Evolutionary conservation across 345 rosid genomes (phyloP).

Genomic region (Ailanthus altissimus): DNA sequence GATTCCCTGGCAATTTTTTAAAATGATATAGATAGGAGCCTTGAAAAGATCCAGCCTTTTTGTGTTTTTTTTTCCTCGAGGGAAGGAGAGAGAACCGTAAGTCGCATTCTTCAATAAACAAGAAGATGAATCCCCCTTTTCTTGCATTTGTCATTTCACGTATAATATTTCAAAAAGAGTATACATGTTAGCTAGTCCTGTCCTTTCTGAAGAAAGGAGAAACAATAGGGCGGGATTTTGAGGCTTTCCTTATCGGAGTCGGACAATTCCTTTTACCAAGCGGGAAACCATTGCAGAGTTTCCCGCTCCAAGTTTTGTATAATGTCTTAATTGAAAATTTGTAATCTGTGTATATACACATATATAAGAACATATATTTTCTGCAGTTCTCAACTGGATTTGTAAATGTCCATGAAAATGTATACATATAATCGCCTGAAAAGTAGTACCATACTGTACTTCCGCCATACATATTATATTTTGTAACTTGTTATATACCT

Average conservation of each 20-base stretch:
- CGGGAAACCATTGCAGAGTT: background rate
- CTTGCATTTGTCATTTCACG: background rate
- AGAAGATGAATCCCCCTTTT: too few species aligned
- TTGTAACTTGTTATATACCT: background rate
- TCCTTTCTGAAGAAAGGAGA: background rate
- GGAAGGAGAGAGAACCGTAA: background rate
- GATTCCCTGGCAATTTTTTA: background rate
- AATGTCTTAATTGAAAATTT: background rate
- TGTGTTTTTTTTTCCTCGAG: background rate
- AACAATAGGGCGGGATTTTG: background rate
- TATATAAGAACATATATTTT: background rate
- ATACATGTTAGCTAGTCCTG: background rate
- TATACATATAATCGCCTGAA: background rate
- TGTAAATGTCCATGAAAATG: background rate
- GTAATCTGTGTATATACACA: background rate
- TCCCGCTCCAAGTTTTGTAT: background rate
- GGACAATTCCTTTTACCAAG: background rate
- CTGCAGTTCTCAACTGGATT: background rate
- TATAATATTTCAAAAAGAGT: background rate
- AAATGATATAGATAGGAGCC: background rate
- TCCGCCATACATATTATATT: background rate
- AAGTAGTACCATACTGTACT: background rate
- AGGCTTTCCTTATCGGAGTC: background rate
- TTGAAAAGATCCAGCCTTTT: background rate
- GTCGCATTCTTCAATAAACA: background rate